Conservation (phyloP, 2,329 filamentous ascomycete species). For the Xenosphaeropsis pyriputrescens region DNA sequence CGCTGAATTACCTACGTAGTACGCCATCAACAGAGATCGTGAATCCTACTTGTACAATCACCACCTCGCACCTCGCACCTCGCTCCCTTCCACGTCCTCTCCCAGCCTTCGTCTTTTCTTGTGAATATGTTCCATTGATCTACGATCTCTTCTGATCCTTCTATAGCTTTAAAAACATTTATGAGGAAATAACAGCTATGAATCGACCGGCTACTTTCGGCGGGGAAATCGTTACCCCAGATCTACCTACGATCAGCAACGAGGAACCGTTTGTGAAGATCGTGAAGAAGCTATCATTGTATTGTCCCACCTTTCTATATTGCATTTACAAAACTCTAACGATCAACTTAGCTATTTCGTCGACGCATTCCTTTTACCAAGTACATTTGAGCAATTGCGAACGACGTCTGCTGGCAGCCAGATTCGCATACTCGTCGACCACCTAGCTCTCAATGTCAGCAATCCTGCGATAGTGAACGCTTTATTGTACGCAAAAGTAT, state of each 20-base stretch:
- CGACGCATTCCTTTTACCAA: slow-evolving; percentile 46
- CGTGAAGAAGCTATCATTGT: slow-evolving; percentile 52
- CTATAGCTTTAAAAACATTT: no score
- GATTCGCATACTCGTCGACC: slow-evolving; percentile 42
- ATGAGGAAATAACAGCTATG: slow-evolving; percentile 5
- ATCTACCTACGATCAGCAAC: slow-evolving; percentile 34
- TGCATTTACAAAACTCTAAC: background rate
- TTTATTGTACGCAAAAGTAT: slow-evolving; percentile 42
- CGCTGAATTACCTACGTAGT: no score
- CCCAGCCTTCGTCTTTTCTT: no score
- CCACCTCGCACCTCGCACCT: no score
- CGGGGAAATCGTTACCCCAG: slow-evolving; percentile 2
- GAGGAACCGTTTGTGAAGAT: slow-evolving; percentile 45
- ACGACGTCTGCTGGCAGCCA: slow-evolving; percentile 48
- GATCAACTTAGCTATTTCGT: slow-evolving; percentile 39
- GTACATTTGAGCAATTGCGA: slow-evolving; percentile 60
- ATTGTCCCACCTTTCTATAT: slow-evolving; percentile 1
- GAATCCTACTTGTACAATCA: no score
- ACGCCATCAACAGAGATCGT: no score
- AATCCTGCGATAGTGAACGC: slow-evolving; percentile 61
- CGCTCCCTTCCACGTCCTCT: no score
- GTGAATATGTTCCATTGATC: no score
- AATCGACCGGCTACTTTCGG: slow-evolving; percentile 2
- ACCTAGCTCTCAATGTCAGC: slow-evolving; percentile 46
- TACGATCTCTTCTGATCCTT: no score